Evolutionary conservation across 2,329 filamentous ascomycete genomes (phyloP), one percentile per base, ranked within the genome.

Genomic region (Aureobasidium subglaciale): DNA sequence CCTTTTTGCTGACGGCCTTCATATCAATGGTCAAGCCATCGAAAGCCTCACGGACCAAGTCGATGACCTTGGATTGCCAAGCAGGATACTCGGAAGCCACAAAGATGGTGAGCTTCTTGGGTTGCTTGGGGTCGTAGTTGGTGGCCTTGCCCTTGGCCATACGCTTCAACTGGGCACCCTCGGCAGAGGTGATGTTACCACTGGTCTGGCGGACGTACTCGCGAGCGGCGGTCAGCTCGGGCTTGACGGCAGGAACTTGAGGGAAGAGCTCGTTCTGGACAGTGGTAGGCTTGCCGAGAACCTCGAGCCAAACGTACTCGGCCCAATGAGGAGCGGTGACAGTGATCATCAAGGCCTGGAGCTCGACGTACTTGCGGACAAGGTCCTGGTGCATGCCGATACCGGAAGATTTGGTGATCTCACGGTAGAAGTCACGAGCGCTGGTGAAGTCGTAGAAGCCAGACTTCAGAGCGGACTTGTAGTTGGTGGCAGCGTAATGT

Each of bases 51-150:
- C 84, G 83, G 16, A 95, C 80, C 32, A 95, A 77, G 56, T 90
- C 86, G 65, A 95, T 86, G 72, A 91, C 93, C 73, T 90, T 88
- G 65, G 89, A 85, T 72, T 99, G 93, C 93, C 93, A 97, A 13
- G 78, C 78, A 0, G 93, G 93, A 77, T 87, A 96, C 59, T 82
- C 82, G 63, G 84, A 81, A 6, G 90, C 88, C 49, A 85, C 82
- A 75, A 84, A 96, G 67, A 99, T 87, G 53, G 86, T 90, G 62
- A 97, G 82, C 75, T 88, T 89, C 81, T 96, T 97, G 60, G 89
- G 84, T 74, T 91, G 87, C 74, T 89, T 90, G 35, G 91, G 90
- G 72, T 99, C 91, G 68, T 95, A 97, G 16, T 80, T 77, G 7
- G 83, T 81, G 61, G 84, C 80, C 76, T 96, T 96, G 73, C 92